Conservation (phyloP, 2,329 filamentous ascomycete genomes). For the Pseudonectria foliicola region DNA sequence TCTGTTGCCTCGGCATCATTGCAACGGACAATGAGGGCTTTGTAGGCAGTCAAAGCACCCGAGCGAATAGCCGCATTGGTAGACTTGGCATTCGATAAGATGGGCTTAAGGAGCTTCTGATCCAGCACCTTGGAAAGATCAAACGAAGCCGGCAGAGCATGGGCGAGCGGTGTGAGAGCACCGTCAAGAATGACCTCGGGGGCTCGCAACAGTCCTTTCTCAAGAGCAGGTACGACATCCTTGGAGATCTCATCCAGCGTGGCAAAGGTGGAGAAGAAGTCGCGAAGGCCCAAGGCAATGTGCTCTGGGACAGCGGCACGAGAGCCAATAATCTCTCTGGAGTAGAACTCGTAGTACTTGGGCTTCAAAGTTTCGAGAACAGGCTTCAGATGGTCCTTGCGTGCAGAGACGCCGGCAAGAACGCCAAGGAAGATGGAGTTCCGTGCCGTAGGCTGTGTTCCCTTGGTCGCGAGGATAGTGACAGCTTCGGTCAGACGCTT, state of each 20-base stretch:
- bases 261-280: constrained; percentile 77
- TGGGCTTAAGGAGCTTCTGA: constrained; percentile 70
- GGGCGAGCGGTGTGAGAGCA: constrained; percentile 65
- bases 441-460: constrained; percentile 53
- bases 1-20: constrained; percentile 50
- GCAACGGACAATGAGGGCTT: constrained; percentile 57
- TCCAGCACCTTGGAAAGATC: constrained; percentile 73
- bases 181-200: constrained; percentile 84
- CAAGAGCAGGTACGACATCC: constrained; percentile 71
- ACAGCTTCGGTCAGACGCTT: constrained; percentile 59
- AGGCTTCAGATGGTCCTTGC: constrained; percentile 56
- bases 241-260: constrained; percentile 66
- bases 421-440: constrained; percentile 77
- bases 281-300: constrained; percentile 63
- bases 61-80: constrained; percentile 71
- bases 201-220: constrained; percentile 81
- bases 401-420: constrained; percentile 77
- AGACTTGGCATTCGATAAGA: constrained; percentile 87
- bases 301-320: constrained; percentile 63
- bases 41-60: constrained; percentile 70
- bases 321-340: constrained; percentile 77
- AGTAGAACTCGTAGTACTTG: constrained; percentile 74
- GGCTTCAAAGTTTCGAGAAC: constrained; percentile 58
- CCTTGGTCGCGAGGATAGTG: constrained; percentile 61
- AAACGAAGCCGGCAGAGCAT: constrained; percentile 59